Conservation (phyloP, 306 rosid genomes). For the Clitoria ternatea region DNA sequence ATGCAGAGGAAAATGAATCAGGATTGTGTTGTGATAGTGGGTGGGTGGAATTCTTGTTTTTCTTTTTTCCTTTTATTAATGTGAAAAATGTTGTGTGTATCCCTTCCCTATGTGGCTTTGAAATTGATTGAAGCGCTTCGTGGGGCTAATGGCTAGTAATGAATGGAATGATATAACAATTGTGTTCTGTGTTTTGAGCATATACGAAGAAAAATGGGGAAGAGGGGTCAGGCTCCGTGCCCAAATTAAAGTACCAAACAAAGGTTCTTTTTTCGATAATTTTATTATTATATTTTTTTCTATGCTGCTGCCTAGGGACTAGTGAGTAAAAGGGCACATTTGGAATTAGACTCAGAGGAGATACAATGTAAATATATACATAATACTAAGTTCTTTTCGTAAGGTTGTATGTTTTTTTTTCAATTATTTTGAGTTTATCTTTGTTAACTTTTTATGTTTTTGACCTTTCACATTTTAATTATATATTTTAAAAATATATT, state of each 20-base stretch:
- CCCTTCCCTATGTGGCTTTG: neutral
- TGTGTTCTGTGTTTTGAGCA: conserved; percentile 14
- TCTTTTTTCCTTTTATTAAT: neutral
- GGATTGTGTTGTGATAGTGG: neutral
- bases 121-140: conserved; percentile 17
- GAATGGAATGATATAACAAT: neutral
- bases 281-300: neutral
- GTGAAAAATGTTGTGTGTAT: conserved; percentile 16
- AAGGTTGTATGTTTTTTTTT: too few relatives aligned
- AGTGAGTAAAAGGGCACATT: neutral
- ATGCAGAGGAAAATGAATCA: conserved; percentile 21
- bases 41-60: neutral
- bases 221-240: conserved; percentile 29
- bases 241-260: conserved; percentile 22
- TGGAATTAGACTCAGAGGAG: too few relatives aligned
- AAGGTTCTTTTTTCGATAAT: neutral
- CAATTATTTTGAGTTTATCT: too few relatives aligned
- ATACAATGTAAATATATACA: too few relatives aligned
- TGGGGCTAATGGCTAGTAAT: neutral
- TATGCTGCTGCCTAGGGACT: too few relatives aligned
- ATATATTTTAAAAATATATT: too few relatives aligned
- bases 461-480: too few relatives aligned
- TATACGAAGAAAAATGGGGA: neutral
- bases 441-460: too few relatives aligned
- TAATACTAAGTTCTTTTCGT: too few relatives aligned